These are phyloP conservation scores for Colletotrichum karsti DNA, from an alignment of 2,329 filamentous ascomycete genomes.

Conservation along the genomic window DNA sequence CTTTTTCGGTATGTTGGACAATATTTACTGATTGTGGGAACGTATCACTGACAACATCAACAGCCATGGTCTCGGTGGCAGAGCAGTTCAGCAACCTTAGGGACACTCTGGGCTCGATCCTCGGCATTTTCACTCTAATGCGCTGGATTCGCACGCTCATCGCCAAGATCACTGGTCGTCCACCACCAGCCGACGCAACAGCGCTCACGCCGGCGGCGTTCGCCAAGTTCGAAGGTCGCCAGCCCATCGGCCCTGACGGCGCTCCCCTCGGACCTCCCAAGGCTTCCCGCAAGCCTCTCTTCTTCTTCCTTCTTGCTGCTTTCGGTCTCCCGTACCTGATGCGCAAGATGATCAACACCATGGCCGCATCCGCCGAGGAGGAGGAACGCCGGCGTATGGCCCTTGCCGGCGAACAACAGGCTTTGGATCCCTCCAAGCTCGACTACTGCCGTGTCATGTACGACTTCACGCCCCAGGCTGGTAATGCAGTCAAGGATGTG, in stretches of 20 bases:
- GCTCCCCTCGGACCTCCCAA: constrained; percentile 69
- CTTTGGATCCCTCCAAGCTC: constrained; percentile 87
- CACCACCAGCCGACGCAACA: constrained; percentile 85
- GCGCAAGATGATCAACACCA: constrained; percentile 90
- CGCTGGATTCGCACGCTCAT: constrained; percentile 93
- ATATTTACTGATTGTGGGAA: background rate
- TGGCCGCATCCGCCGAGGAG: constrained; percentile 86
- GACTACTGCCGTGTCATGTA: constrained; percentile 96
- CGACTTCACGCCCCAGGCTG: constrained; percentile 87
- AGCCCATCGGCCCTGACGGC: constrained; percentile 64
- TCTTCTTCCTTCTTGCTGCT: constrained; percentile 94
- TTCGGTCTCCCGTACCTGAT: constrained; percentile 97
- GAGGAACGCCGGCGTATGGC: constrained; percentile 72
- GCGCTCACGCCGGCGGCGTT: constrained; percentile 92
- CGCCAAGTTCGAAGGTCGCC: constrained; percentile 83
- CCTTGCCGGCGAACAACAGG: constrained; percentile 51
- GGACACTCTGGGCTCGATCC: constrained; percentile 89
- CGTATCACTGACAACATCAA: constrained; percentile 13
- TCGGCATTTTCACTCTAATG: constrained; percentile 95
- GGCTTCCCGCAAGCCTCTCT: constrained; percentile 92
- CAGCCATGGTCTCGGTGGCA: constrained; percentile 97
- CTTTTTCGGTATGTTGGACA: constrained; percentile 81
- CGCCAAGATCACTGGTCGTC: constrained; percentile 91
- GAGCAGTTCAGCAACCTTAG: constrained; percentile 95
- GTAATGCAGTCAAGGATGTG: constrained; percentile 70